Conservation (phyloP, 129 eudicot genomes). For the Helianthus tuberosus region DNA sequence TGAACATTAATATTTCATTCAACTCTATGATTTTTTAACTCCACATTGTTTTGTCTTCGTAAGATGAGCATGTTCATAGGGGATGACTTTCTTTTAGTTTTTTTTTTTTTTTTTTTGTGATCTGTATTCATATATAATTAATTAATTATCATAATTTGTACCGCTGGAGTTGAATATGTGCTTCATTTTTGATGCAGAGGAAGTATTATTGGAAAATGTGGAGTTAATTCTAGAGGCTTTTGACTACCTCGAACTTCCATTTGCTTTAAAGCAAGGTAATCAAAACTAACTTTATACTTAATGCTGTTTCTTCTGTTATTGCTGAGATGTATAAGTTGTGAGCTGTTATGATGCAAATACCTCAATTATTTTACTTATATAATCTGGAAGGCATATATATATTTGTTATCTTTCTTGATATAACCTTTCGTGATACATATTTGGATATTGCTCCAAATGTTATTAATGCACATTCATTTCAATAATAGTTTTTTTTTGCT, state of each 20-base stretch:
- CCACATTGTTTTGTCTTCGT: background rate
- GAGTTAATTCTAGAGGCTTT: conserved; percentile 97
- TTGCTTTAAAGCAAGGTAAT: conserved; percentile 84
- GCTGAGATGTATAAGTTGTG: conserved; percentile 1
- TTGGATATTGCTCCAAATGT: background rate
- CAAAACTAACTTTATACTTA: background rate
- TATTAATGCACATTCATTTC: conserved; percentile 12
- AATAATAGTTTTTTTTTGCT: background rate
- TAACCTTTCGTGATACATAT: background rate
- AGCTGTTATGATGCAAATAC: conserved; percentile 17
- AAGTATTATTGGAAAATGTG: conserved; percentile 88
- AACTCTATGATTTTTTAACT: background rate
- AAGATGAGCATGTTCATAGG: background rate
- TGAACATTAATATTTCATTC: conserved; percentile 2
- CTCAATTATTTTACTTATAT: background rate
- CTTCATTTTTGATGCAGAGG: conserved; percentile 63
- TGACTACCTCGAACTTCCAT: conserved; percentile 95
- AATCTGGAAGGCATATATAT: conserved; percentile 1
- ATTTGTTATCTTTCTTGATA: conserved; percentile 18
- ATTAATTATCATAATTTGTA: conserved; percentile 4
- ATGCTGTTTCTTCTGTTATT: conserved; percentile 3
- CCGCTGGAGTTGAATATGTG: conserved; percentile 7
- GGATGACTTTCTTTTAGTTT: background rate
- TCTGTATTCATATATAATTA: background rate
- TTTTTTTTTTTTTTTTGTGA: conserved; percentile 14